Evolutionary conservation across 208 protist species (phyloP), one percentile per base, ranked within the genome.

Genomic region (Acanthamoeba triangularis): DNA sequence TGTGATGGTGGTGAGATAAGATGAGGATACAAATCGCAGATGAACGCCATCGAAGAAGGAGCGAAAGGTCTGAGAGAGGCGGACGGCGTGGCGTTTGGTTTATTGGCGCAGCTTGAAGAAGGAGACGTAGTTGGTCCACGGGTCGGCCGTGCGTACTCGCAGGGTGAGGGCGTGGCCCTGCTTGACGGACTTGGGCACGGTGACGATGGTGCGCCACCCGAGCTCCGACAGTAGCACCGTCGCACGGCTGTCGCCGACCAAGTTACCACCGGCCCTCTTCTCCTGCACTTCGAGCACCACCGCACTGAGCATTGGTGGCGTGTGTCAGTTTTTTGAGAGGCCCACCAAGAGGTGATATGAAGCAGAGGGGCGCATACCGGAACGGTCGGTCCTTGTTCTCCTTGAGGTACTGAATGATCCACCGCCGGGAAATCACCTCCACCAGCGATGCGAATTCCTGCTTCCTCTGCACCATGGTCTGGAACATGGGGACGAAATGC

Each of bases 341-440:
- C n/a, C n/a, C n/a, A n/a, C n/a, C n/a, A n/a, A n/a, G n/a, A n/a
- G n/a, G n/a, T n/a, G n/a, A n/a, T n/a, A n/a, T n/a, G 10, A 88
- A 63, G 11, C 1, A 28, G n/a, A 41, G 30, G 14, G 14, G 80
- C 25, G n/a, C 41, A 20, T 44, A 72, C 63, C 37, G 52, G 47
- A 93, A 88, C 16, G 80, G 80, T 37, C 80, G 80, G 49, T 63
- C 49, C 80, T 88, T 88, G 80, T 88, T 88, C 80, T 88, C 80
- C n/a, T 37, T 54, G 25, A 88, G 52, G 49, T 88, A 88, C 49
- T 88, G 80, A 13, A 88, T 88, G 49, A 88, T 44, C 80, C 80
- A 88, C 23, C 80, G 44, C 14, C 80, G 3, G 23, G 87, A 25
- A 23, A 37, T 33, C 13, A 30, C 33, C 47, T 93, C 63, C 49